phyloP scores from a whole-genome alignment of 352 stramenopile species.

The Globisporangium sylvaticum region DNA sequence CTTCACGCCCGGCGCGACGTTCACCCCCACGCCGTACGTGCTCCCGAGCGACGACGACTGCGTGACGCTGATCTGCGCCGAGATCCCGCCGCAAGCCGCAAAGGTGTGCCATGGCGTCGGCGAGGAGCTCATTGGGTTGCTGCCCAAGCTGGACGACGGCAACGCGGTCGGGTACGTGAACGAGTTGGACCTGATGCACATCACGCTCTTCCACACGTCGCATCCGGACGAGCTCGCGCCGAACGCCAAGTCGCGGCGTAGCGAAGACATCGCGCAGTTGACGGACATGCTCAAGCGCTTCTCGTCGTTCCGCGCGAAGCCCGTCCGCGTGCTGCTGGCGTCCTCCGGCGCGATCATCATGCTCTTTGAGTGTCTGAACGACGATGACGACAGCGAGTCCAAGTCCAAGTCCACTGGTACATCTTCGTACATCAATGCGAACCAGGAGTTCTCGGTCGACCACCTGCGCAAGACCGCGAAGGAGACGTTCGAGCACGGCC shows the following conservation, averaged over 20 bases:
- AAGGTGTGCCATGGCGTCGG: slow-evolving; percentile 34
- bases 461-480: slow-evolving; percentile 42
- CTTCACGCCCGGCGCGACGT: slow-evolving; percentile 30
- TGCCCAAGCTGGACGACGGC: slow-evolving; percentile 30
- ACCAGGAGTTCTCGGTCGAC: slow-evolving; percentile 55
- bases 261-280: slow-evolving; percentile 43
- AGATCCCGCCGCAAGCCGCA: slow-evolving; percentile 35
- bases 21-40: slow-evolving; percentile 47
- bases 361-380: slow-evolving; percentile 47
- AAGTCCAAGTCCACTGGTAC: background rate
- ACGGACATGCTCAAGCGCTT: slow-evolving; percentile 33
- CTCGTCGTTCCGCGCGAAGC: slow-evolving; percentile 38
- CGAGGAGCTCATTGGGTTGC: slow-evolving; percentile 36
- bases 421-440: slow-evolving; percentile 20
- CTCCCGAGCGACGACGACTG: slow-evolving; percentile 39
- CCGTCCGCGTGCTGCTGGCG: slow-evolving; percentile 49
- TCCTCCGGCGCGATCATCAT: slow-evolving; percentile 66
- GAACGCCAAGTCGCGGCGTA: slow-evolving; percentile 27
- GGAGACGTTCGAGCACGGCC: slow-evolving; percentile 43
- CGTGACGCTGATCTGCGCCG: slow-evolving; percentile 45
- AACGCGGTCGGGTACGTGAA: slow-evolving; percentile 53
- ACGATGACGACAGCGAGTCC: slow-evolving; percentile 5
- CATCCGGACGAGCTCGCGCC: slow-evolving; percentile 56
- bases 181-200: slow-evolving; percentile 62
- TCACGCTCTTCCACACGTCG: slow-evolving; percentile 80